Percentiles rank a stretch among this genome's conserved stretches.
phyloP scores from a whole-genome alignment of 2,329 filamentous ascomycete species.

The Colletotrichum sp. region DNA sequence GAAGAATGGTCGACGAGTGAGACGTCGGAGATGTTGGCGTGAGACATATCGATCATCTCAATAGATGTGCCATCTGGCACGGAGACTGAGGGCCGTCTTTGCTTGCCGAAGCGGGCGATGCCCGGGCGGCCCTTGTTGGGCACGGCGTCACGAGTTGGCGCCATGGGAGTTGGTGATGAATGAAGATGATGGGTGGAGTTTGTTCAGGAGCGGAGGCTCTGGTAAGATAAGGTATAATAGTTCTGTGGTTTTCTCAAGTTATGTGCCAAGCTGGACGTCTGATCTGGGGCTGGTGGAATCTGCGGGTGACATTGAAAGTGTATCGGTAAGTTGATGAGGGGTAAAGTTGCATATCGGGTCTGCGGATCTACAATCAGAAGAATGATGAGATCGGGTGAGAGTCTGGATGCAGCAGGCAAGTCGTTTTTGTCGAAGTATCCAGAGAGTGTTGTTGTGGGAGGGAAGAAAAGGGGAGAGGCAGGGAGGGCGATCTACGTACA shows the following conservation, averaged over 20 bases:
- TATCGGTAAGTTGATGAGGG: conserved; percentile 16
- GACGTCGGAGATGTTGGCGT: conserved; percentile 21
- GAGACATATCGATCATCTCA: conserved; percentile 9
- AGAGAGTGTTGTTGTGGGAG: conserved; percentile 13
- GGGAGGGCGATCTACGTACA: not conserved
- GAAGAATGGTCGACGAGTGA: conserved; percentile 11
- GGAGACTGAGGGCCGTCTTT: conserved; percentile 16
- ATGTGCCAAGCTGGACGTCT: conserved; percentile 22
- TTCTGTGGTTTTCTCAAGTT: conserved; percentile 15
- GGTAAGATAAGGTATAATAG: not conserved
- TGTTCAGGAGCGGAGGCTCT: not conserved
- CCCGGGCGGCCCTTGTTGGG: conserved; percentile 8
- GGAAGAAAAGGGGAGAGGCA: conserved; percentile 4
- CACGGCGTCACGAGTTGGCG: conserved; percentile 16
- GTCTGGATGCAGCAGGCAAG: conserved; percentile 11
- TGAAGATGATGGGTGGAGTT: not conserved
- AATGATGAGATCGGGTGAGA: conserved; percentile 12
- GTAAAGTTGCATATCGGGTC: conserved; percentile 22
- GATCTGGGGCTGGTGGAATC: conserved; percentile 19
- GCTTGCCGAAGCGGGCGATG: conserved; percentile 6
- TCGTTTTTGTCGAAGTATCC: conserved; percentile 19
- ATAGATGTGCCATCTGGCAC: conserved; percentile 16
- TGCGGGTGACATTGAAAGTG: conserved; percentile 20
- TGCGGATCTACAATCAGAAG: conserved; percentile 17
- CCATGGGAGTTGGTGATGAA: conserved; percentile 1